Base-by-base conservation (phyloP, 352 stramenopile genomes). In the Phytophthora europaea region DNA sequence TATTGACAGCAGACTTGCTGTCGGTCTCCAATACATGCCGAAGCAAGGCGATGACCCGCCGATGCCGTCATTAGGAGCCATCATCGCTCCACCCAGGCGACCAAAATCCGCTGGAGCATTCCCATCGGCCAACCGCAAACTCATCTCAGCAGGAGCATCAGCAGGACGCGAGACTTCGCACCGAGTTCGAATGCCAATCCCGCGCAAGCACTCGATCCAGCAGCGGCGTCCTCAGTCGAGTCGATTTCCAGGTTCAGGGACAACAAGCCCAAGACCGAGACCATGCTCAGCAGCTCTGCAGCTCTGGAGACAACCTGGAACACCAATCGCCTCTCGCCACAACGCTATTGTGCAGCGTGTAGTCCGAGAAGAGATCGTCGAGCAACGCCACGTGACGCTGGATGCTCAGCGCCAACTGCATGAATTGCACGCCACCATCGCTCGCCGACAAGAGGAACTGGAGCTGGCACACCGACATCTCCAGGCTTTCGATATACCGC, bases 321-420 rank as follows among this genome's bases (percentile, higher is more conserved):
- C 63, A 7, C 22, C 53, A 12, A 65, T 54, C 8, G 36, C 62
- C 5, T 60, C 58, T 16, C 33, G 56, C 22, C 70, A 76, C 38
- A 69, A 60, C 16, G 38, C 52, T 4, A 77, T 91, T 18, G 61
- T 80, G 0, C 72, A 84, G 31, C 78, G 60, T 0, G 72, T 91
- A n/a, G 62, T 91, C 13, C 80, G 76, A 26, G 79, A 93, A 57
- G 85, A 93, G 63, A 87, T 91, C 45, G 75, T 83, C 54, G 76
- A 76, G 22, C 85, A 93, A 66, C 79, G 85, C 20, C 59, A 61
- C 15, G 71, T 90, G 8, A 89, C 80, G 1, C 67, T 78, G 2
- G 72, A 84, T 4, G 80, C 81, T 0, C 81, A 90, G 48, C 78
- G 72, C 6, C 74, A 89, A 51, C 72, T 83, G 16, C 80, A 88